Evolutionary conservation across 2,329 filamentous ascomycete species (phyloP).

Genomic region (Tolypocladium cylindrosporum): DNA sequence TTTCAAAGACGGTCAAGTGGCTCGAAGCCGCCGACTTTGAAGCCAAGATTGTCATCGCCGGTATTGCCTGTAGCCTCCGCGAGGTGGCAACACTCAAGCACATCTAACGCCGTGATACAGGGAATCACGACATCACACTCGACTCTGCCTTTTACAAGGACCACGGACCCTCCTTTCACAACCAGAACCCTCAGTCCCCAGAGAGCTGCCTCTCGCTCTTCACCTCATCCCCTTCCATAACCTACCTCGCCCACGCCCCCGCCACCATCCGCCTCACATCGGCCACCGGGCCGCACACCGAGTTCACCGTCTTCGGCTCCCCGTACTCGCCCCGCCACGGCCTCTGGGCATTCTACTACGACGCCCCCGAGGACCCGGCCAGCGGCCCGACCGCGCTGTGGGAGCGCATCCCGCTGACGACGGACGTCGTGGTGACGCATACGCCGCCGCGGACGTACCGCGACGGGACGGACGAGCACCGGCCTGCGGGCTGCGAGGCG

Average conservation of each 20-base stretch:
- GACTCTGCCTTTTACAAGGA: conserved; percentile 51
- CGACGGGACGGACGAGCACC: conserved; percentile 35
- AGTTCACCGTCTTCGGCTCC: conserved; percentile 61
- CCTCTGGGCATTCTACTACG: conserved; percentile 61
- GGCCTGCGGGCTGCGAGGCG: conserved; percentile 47
- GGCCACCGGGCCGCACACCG: conserved; percentile 43
- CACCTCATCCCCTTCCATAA: conserved; percentile 42
- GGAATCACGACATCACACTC: conserved; percentile 68
- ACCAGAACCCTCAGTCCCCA: conserved; percentile 41
- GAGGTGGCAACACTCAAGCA: not conserved
- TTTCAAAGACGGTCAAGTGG: conserved; percentile 56
- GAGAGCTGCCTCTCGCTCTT: conserved; percentile 45
- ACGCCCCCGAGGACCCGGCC: conserved; percentile 9
- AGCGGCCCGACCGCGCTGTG: conserved; percentile 34
- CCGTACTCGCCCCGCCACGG: conserved; percentile 50
- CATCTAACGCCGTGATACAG: conserved; percentile 24
- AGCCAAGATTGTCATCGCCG: conserved; percentile 60
- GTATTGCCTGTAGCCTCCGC: conserved; percentile 24
- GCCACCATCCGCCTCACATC: conserved; percentile 43
- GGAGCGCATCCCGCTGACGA: conserved; percentile 48
- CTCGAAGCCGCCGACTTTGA: conserved; percentile 58
- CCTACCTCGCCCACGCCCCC: conserved; percentile 53
- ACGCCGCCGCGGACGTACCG: conserved; percentile 53
- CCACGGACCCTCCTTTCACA: conserved; percentile 45
- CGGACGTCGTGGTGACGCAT: conserved; percentile 62